Evolutionary conservation across 441 rosid genomes (phyloP), one percentile per base, ranked within the genome.

Genomic region (Populus trichocarpa): DNA sequence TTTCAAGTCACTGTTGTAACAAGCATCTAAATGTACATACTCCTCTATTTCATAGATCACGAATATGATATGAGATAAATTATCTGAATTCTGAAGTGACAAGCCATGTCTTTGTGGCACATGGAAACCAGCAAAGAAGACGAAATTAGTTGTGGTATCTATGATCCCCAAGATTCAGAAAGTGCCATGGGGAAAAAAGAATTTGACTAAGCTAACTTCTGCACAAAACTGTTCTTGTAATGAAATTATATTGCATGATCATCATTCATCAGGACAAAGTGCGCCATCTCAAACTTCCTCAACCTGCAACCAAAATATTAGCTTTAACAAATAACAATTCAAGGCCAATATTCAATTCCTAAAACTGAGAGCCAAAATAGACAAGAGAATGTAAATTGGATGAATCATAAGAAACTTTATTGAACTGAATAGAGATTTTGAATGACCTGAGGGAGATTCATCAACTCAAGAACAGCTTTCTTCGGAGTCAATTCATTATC

Each of bases 401-500:
- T 4, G 33, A 26, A 69, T 70, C 36, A 57, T 23, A 33, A 36
- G 30, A 6, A 9, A 26, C 46, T 61, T 23, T 22, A n/a, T 30
- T 35, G 22, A 68, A 67, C 74, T 28, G 32, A 59, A 66, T 22
- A 28, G 69, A 42, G 69, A 70, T 71, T 25, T 73, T 65, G 65
- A 75, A 81, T 65, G 28, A 94, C 97, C 96, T 95, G 98, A 82
- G 98, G 99, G 74, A 95, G 98, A 81, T 81, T 90, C 97, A 95
- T 92, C 73, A 93, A 82, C 84, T 95, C 97, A 6, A 86, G 89
- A 80, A 93, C 97, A 70, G 97, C 98, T 81, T 87, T 91, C 73
- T 87, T 85, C 1, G 98, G 97, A 68, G 98, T 93, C 71, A 92
- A 87, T 78, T 95, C 97, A 38, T 88, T 88, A 81, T 95, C 97